Conservation (phyloP, 164 flowering plant species). For the Amborella trichopoda region DNA sequence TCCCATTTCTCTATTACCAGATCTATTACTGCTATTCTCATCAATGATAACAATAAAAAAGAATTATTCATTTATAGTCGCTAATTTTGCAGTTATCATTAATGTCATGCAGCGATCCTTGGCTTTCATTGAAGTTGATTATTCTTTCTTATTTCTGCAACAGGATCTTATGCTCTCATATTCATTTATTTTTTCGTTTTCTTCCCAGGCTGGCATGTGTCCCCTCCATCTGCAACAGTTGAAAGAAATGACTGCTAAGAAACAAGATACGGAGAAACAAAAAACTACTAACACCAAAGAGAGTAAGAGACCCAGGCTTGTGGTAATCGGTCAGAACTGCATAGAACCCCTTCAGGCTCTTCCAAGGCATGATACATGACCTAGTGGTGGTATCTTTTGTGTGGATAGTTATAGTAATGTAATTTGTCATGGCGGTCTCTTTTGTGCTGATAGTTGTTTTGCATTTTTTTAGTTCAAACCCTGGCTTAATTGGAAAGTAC, state of each 20-base stretch:
- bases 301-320: constrained; percentile 34
- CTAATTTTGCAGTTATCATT: neutral
- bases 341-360: constrained; percentile 89
- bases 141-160: neutral
- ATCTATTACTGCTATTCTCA: neutral
- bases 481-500: too few species aligned
- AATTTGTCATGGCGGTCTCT: too few species aligned
- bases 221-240: constrained; percentile 68
- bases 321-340: constrained; percentile 81
- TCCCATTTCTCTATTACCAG: too few species aligned
- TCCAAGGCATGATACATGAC: constrained; percentile 16
- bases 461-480: too few species aligned
- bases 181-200: neutral
- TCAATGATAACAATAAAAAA: neutral
- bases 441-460: too few species aligned
- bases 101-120: neutral
- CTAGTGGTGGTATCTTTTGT: too few species aligned
- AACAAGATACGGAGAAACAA: constrained; percentile 18
- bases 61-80: neutral
- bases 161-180: neutral
- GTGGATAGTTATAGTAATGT: too few species aligned
- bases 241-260: constrained; percentile 50
- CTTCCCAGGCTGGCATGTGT: constrained; percentile 72
- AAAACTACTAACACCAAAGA: constrained; percentile 8
- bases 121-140: neutral